Evolutionary conservation across 352 stramenopile species (phyloP).

Genomic region (Aphanomyces stellatus): DNA sequence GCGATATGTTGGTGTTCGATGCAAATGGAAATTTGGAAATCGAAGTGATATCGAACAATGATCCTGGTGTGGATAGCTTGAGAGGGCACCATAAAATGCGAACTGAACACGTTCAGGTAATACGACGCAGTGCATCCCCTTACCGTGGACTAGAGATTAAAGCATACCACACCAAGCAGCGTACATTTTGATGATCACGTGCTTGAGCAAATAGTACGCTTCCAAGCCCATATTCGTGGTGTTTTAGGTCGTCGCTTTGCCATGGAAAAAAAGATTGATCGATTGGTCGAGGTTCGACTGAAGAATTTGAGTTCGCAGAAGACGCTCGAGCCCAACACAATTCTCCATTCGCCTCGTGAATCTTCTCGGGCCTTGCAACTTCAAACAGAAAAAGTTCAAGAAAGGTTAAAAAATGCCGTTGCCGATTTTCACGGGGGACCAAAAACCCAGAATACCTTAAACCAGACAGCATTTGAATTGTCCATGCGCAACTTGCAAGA

Average conservation of each 20-base stretch:
- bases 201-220: slow-evolving; percentile 25
- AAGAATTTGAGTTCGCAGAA: slow-evolving; percentile 22
- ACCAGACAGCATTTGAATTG: background rate
- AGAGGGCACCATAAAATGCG: background rate
- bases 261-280: slow-evolving; percentile 40
- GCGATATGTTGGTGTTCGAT: slow-evolving; percentile 3
- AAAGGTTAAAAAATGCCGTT: background rate
- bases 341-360: background rate
- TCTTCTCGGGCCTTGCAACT: background rate
- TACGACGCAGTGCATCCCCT: too few species aligned
- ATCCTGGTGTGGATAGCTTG: background rate
- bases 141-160: background rate
- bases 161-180: background rate
- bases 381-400: background rate
- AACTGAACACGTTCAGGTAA: background rate
- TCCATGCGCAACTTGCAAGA: slow-evolving; percentile 10
- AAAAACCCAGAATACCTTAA: background rate
- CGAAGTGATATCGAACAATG: slow-evolving; percentile 30
- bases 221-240: slow-evolving; percentile 40
- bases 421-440: background rate
- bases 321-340: background rate
- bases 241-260: slow-evolving; percentile 37
- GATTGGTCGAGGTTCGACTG: slow-evolving; percentile 37
- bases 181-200: too few species aligned
- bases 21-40: slow-evolving; percentile 28